These are phyloP conservation scores for Gaillardinia entomophila DNA, from an alignment of 805 yeast species.

Conservation along the genomic window DNA sequence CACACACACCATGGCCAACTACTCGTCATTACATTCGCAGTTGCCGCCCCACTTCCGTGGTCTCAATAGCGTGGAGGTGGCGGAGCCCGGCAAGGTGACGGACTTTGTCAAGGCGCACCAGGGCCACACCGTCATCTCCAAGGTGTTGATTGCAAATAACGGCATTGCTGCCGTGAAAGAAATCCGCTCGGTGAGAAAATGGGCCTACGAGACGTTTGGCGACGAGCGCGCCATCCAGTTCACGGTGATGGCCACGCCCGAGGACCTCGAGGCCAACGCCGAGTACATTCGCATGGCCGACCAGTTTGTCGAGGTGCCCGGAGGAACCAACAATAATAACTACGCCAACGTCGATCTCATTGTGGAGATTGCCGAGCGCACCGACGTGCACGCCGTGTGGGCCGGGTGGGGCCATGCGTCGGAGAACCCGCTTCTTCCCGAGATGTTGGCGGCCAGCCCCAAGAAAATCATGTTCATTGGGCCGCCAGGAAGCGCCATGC, in stretches of 20 bases:
- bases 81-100: slow-evolving; percentile 72
- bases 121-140: slow-evolving; percentile 92
- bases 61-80: slow-evolving; percentile 66
- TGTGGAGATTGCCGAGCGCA: slow-evolving; percentile 95
- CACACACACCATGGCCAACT: slow-evolving; percentile 16
- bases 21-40: slow-evolving; percentile 20
- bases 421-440: slow-evolving; percentile 96
- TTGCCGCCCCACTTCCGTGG: slow-evolving; percentile 80
- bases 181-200: slow-evolving; percentile 93
- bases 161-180: slow-evolving; percentile 99
- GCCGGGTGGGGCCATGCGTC: slow-evolving; percentile 99
- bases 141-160: slow-evolving; percentile 90
- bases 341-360: slow-evolving; percentile 97
- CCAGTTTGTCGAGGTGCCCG: slow-evolving; percentile 96
- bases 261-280: slow-evolving; percentile 92
- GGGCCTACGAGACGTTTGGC: slow-evolving; percentile 99
- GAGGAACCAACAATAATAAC: slow-evolving; percentile 98
- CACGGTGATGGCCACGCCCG: slow-evolving; percentile 99
- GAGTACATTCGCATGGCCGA: slow-evolving; percentile 99
- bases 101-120: slow-evolving; percentile 80
- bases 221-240: slow-evolving; percentile 90
- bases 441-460: slow-evolving; percentile 87
- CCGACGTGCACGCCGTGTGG: slow-evolving; percentile 98
- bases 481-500: slow-evolving; percentile 99
- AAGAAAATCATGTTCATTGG: slow-evolving; percentile 91